Conservation (phyloP, 768 basidiomycete genomes). For the Lentinus tigrinus region DNA sequence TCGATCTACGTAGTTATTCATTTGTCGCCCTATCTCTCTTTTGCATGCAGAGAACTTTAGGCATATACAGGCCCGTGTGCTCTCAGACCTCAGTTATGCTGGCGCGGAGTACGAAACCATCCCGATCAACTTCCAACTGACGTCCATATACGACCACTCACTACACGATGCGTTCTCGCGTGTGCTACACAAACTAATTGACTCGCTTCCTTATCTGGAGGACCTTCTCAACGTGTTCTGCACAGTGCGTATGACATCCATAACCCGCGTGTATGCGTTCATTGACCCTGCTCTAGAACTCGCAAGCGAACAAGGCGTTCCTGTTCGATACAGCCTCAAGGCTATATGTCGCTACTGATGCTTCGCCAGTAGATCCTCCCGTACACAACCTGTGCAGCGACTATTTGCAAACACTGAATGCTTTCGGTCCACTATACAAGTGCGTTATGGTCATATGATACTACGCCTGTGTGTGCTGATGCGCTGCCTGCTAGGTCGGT, state of each 20-base stretch:
- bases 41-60: constrained; percentile 74
- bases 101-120: constrained; percentile 75
- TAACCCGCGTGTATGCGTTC: not conserved
- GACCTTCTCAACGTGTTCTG: constrained; percentile 85
- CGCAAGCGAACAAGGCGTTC: constrained; percentile 91
- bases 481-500: constrained; percentile 1
- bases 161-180: constrained; percentile 90
- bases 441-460: constrained; percentile 29
- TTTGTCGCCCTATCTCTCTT: not conserved
- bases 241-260: constrained; percentile 44
- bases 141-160: constrained; percentile 91
- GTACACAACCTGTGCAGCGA: constrained; percentile 91
- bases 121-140: constrained; percentile 84
- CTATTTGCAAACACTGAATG: constrained; percentile 83
- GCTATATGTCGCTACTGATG: constrained; percentile 91
- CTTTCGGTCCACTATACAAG: constrained; percentile 87
- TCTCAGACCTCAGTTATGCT: constrained; percentile 78
- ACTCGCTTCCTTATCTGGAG: constrained; percentile 83
- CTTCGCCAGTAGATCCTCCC: constrained; percentile 84
- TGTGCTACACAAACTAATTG: constrained; percentile 84
- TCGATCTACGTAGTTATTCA: not conserved
- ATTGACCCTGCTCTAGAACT: constrained; percentile 54
- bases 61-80: constrained; percentile 84
- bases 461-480: not conserved
- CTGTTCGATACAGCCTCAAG: constrained; percentile 85